Base-by-base conservation (phyloP, 179 eudicot genomes). In the Beta macrorhiza region DNA sequence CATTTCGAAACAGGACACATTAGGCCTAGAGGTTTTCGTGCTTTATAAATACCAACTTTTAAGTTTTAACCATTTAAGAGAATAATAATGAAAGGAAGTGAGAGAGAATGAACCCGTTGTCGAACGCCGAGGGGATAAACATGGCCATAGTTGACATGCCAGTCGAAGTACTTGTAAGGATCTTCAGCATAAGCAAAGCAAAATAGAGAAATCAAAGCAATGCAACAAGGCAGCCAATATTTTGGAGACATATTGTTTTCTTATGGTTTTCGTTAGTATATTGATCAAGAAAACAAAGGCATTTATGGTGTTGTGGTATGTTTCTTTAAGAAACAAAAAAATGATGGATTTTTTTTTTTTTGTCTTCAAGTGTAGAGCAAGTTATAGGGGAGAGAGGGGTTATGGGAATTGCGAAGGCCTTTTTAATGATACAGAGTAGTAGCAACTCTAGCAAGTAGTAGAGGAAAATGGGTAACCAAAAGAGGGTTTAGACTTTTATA, bases 131-230 rank as follows among this genome's bases (percentile, higher is more conserved):
- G 76, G 29, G 91, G 91, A 67, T 83, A 87, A 47, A 87, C 83
- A 65, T 87, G 85, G 69, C 91, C 91, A 65, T 89, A 89, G 44
- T 87, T 85, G 79, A 86, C 82, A 16, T 74, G 84, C 90, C 90
- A 89, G 16, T 74, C 72, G 76, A 78, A 85, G 83, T 61, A 87
- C 15, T 85, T 77, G 25, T 89, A 89, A 49, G 91, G 91, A 67
- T 56, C 67, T 6, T 87, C 91, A 49, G 88, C 86, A 49, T 12
- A 22, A 53, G 16, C 82, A n/a, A 71, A 63, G 45, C 15, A 29
- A 11, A 83, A 22, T 5, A 82, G 16, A 76, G 45, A 82, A 45
- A 89, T 19, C 47, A 81, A 76, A 61, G 74, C 69, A 75, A 85
- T 78, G 77, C 55, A 74, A 49, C 19, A 25, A 55, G 7, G 57